Evolutionary conservation across 202 grass and related monocot species (phyloP).

Genomic region (Zizania palustris): DNA sequence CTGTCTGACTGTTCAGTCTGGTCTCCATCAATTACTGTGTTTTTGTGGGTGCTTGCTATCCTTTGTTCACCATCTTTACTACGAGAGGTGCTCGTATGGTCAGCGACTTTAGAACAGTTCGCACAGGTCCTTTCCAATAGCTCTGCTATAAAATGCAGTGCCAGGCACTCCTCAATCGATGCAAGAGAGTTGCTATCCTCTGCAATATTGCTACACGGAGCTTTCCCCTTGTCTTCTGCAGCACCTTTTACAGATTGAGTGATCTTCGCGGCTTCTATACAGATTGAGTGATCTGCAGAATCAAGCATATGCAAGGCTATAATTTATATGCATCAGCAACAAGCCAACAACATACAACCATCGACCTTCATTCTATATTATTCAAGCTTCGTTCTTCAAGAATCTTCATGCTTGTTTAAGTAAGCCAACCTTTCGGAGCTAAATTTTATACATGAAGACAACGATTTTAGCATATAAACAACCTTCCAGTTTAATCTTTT

Average conservation of each 20-base stretch:
- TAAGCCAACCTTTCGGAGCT: constrained; percentile 16
- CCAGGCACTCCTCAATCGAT: constrained; percentile 63
- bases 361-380: neutral
- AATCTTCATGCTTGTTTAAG: neutral
- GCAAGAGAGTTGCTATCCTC: constrained; percentile 49
- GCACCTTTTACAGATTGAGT: constrained; percentile 22
- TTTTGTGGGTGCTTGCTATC: constrained; percentile 11
- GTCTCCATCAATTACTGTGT: neutral
- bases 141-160: constrained; percentile 40
- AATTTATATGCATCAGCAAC: constrained; percentile 31
- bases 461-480: neutral
- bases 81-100: neutral
- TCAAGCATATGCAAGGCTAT: constrained; percentile 30
- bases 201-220: constrained; percentile 31
- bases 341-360: constrained; percentile 52
- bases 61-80: constrained; percentile 24
- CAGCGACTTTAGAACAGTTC: constrained; percentile 50
- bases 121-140: constrained; percentile 52
- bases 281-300: too few relatives aligned
- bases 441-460: constrained; percentile 10
- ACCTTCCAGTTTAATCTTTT: constrained; percentile 4
- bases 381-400: constrained; percentile 9
- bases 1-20: constrained; percentile 31
- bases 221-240: constrained; percentile 44
- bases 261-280: constrained; percentile 35